Evolutionary conservation across 305 asterid species (phyloP).

Genomic region (Fraxinus sp.): DNA sequence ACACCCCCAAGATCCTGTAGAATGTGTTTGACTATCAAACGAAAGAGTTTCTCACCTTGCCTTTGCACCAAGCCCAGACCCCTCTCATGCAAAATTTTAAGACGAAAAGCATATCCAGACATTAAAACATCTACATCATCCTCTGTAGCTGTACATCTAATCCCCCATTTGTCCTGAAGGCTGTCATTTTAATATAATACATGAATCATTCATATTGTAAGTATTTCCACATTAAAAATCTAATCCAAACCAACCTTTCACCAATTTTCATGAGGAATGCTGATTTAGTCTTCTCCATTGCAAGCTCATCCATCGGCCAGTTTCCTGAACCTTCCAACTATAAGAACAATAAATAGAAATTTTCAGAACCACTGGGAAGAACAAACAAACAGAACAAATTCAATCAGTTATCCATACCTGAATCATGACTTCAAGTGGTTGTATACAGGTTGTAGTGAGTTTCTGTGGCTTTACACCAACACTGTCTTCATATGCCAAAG

Average conservation of each 20-base stretch:
- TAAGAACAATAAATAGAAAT: slow-evolving; percentile 26
- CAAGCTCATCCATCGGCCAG: slow-evolving; percentile 96
- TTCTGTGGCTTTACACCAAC: slow-evolving; percentile 48
- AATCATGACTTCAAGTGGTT: slow-evolving; percentile 84
- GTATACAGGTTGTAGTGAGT: slow-evolving; percentile 62
- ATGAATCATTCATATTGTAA: slow-evolving; percentile 14
- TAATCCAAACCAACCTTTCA: slow-evolving; percentile 63
- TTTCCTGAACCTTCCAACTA: slow-evolving; percentile 98
- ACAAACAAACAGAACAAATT: slow-evolving; percentile 14
- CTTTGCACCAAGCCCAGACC: slow-evolving; percentile 66
- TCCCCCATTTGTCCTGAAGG: slow-evolving; percentile 68
- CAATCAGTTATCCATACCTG: slow-evolving; percentile 58
- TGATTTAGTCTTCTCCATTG: slow-evolving; percentile 91
- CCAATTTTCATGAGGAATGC: slow-evolving; percentile 91
- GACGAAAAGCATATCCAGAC: slow-evolving; percentile 97
- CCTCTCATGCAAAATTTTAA: slow-evolving; percentile 88
- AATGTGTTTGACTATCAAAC: slow-evolving; percentile 18
- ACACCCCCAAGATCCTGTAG: slow-evolving; percentile 10
- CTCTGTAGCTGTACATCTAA: slow-evolving; percentile 72
- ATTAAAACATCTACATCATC: slow-evolving; percentile 78
- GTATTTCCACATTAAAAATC: slow-evolving; percentile 18
- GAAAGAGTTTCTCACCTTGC: slow-evolving; percentile 45
- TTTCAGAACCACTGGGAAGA: slow-evolving; percentile 10
- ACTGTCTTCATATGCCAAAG: slow-evolving; percentile 67
- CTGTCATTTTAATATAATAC: slow-evolving; percentile 47